Evolutionary conservation across 306 rosid genomes (phyloP), one percentile per base, ranked within the genome.

Genomic region (Pterocarpus macrocarpus): DNA sequence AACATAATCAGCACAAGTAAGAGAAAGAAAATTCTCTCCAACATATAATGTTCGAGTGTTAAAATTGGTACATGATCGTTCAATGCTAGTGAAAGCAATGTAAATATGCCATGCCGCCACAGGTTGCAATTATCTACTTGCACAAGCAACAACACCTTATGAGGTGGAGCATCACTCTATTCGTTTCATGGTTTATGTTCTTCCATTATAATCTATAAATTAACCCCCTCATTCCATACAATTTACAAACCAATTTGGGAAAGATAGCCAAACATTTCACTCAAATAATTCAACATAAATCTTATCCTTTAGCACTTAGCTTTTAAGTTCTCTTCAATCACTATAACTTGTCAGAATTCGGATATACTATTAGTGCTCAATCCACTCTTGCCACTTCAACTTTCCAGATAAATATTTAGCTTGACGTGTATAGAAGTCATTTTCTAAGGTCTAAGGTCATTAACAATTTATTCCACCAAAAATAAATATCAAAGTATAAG

Each of bases 1-100:
- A 76, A 74, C 83, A 84, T 38, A 50, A 77, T 85, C 71, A 89
- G 87, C 68, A 83, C 34, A 69, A 22, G 36, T 16, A 65, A 17
- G 22, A 63, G 75, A 4, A 9, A 28, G 47, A 53, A 41, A 57
- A 9, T 36, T 75, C 28, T 56, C 47, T 41, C 30, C 12, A 11
- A 34, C 38, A 5, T 2, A 43, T 53, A 44, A 71, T 34, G 34
- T 55, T 64, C 35, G 11, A 14, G 3, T 15, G 45, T 4, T 80
- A 64, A 66, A 59, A 55, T 39, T 11, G 36, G 22, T 50, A 62
- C 4, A 30, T 71, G 14, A 49, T 33, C 9, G 58, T 43, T 38
- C 43, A 36, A 12, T 44, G 57, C 7, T n/a, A 15, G 50, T 38
- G 38, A 17, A 30, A 72, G 68, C 74, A 62, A 73, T 33, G 43